Evolutionary conservation across 495 filamentous ascomycete genomes (phyloP).

Genomic region (Elasticomyces elasticus): DNA sequence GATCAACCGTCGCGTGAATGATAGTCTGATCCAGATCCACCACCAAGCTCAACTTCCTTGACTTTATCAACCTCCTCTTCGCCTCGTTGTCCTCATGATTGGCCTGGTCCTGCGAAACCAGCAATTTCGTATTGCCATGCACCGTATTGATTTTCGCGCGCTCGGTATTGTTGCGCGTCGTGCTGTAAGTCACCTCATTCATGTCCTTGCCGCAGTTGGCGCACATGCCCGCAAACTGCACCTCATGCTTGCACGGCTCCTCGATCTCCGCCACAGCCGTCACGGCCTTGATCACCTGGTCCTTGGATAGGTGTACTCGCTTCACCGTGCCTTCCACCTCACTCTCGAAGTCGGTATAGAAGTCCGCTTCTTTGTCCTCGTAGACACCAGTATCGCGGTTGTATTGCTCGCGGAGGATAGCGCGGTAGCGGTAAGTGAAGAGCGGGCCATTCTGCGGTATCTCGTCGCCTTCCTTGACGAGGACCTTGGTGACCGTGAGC

Average conservation of each 20-base stretch:
- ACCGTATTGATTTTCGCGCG: constrained; percentile 88
- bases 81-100: constrained; percentile 71
- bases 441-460: constrained; percentile 66
- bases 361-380: constrained; percentile 58
- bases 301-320: constrained; percentile 64
- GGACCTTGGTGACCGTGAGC: constrained; percentile 82
- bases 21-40: constrained; percentile 98
- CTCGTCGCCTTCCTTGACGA: constrained; percentile 62
- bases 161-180: constrained; percentile 50
- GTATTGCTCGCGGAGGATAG: constrained; percentile 62
- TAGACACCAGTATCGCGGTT: constrained; percentile 48
- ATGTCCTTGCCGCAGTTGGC: constrained; percentile 93
- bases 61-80: constrained; percentile 68
- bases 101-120: constrained; percentile 55
- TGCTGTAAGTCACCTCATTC: constrained; percentile 62
- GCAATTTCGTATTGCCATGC: constrained; percentile 77
- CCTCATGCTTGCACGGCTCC: constrained; percentile 81
- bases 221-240: constrained; percentile 86
- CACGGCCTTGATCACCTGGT: constrained; percentile 48
- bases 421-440: constrained; percentile 77
- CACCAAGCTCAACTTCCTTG: constrained; percentile 78
- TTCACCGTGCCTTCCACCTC: constrained; percentile 68
- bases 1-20: constrained; percentile 95
- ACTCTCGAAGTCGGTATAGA: constrained; percentile 68
- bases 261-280: constrained; percentile 65